Evolutionary conservation across 495 filamentous ascomycete species (phyloP), one percentile per base, ranked within the genome.

Genomic region (Elasticomyces elasticus): DNA sequence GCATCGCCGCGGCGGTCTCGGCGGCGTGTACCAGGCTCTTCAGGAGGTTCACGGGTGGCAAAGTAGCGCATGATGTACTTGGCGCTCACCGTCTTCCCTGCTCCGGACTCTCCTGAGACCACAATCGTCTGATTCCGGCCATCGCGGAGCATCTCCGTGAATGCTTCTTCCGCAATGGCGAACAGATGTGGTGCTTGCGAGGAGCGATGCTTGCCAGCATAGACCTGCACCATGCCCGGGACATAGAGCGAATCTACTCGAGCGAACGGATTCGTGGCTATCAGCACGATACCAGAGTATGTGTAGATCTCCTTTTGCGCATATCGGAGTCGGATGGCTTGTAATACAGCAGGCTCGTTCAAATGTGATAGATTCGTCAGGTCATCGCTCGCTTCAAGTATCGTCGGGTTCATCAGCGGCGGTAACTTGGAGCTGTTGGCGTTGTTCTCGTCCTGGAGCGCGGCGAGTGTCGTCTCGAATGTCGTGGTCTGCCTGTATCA

Each of bases 21-120:
- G 22, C 76, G 75, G 65, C 86, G 83, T 61, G 82, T 84, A 26
- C 86, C 83, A 19, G 89, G 86, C 63, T 87, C 85, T 58, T 92
- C 90, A 40, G 94, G 88, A 1, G 91, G 85, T 73, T 97, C 90
- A 73, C 94, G 80, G 30, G 94, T 99, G 54, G 92, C 94, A 71
- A 99, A 99, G 73, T 99, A 99, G 63, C 92, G 77, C 92, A 99
- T 99, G 65, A 99, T 97, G 68, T 99, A 99, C 69, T 99, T 99
- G 35, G 92, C 92, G 69, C 94, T 97, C 65, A 99, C 92, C 0
- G 92, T 99, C 71, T 99, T 99, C 52, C 92, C 92, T 53, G 92
- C 92, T 74, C 92, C 92, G 43, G 92, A 99, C 71, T 99, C 92
- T 63, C 92, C 92, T 17, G 94, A 97, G 5, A 99, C 92, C 49